Base-by-base conservation (phyloP, 2,329 filamentous ascomycete genomes). In the Aspergillus versicolor region DNA sequence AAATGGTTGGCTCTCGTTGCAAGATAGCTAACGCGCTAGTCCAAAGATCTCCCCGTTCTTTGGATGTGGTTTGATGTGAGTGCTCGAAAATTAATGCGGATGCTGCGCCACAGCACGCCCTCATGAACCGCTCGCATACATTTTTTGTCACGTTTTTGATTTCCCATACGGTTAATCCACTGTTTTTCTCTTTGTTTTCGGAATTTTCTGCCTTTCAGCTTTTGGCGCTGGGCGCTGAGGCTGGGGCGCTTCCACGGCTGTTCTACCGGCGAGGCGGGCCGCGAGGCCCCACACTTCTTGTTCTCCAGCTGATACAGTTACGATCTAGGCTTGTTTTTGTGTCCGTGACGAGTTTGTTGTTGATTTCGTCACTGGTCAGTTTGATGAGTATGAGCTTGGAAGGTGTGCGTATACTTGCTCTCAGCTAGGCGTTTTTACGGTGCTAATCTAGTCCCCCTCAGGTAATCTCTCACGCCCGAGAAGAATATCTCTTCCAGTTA, bases 401-500 rank as follows among this genome's bases (percentile, higher is more conserved):
- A 81, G 77, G 82, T 79, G 75, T 71, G 76, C 66, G 65, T 64
- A 37, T 17, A 30, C 24, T 34, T 46, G 44, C 32, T 21, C 53
- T 40, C 34, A 34, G 34, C 7, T 4, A 3, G 21, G 17, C 19
- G 44, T 19, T 21, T 32, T 32, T 44, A 22, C 22, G 34, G 27
- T 19, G 45, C 44, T 54, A 38, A 54, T 53, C 52, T 19, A 48
- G 47, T 13, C 22, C 38, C 44, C 42, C 58, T 50, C 63, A 85
- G 83, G 82, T 86, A 53, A 80, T 86, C 71, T 79, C 82, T 56
- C 82, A 85, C 75, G 82, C 84, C 40, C 78, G 82, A 65, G 83
- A 86, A 65, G 84, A 86, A 68, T 86, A 86, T 67, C 76, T 84
- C 24, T 86, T 83, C 65, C 80, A 84, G 81, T 85, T 65, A 69